Base-by-base conservation (phyloP, 1,284 basidiomycete genomes). In the Tetrapyrgos nigripes region DNA sequence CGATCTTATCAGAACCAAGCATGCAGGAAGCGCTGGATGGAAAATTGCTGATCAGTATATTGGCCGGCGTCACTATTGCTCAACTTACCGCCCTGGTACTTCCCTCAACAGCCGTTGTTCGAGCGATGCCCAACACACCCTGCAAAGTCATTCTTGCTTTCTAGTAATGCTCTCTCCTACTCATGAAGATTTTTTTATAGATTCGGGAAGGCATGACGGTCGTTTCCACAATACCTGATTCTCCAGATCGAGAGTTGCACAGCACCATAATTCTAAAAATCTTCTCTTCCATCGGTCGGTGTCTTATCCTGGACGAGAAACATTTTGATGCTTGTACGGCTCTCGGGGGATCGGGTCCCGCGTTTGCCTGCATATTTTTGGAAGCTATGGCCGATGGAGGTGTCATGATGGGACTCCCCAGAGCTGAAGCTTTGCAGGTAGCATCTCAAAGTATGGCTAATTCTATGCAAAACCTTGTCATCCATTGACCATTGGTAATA, bases 311-410 rank as follows among this genome's bases (percentile, higher is more conserved):
- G 44, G 96, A 97, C 56, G 96, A 98, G 74, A 97, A 96, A 74
- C 91, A 98, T 76, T 99, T 99, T 70, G 97, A 99, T 76, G 97
- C 96, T 3, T 97, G 94, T 71, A 99, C 97, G 0, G 97, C 97
- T 9, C 82, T 99, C 3, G 96, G 94, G 17, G 97, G 96, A 1
- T 95, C 94, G 9, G 97, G 97, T 0, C 97, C 97, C 29, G 97
- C 97, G 0, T 99, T 99, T 74, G 95, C 94, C 1, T 96, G 94
- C 65, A 89, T 99, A 49, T 96, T 99, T 68, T 82, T 99, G 60
- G 97, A 99, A 75, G 97, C 97, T 1, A 98, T 99, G 96, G 92
- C 95, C 2, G 97, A 99, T 75, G 97, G 97, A 31, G 97, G 95
- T 29, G 97, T 99, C 45, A 99, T 99, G 97, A 99, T 99, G 97